Evolutionary conservation across 192 early-diverging fungal genomes (phyloP).

Genomic region (Lobosporangium transversale): DNA sequence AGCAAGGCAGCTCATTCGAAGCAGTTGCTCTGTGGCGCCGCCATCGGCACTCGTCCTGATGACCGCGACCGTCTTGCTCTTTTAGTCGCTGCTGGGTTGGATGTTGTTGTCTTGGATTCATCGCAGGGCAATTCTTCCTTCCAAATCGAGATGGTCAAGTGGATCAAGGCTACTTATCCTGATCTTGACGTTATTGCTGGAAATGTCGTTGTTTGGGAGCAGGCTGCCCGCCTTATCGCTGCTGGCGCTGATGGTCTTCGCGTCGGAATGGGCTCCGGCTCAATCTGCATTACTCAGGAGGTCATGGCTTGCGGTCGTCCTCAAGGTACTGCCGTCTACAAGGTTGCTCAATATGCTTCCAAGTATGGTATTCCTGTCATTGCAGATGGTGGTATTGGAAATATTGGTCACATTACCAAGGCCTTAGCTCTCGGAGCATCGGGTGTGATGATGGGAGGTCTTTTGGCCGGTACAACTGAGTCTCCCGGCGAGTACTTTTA

Average conservation of each 20-base stretch:
- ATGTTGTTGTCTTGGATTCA: slow-evolving; percentile 96
- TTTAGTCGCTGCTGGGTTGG: slow-evolving; percentile 94
- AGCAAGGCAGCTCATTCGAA: slow-evolving; percentile 82
- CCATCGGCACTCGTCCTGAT: slow-evolving; percentile 90
- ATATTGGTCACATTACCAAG: slow-evolving; percentile 98
- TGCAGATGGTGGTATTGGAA: slow-evolving; percentile 97
- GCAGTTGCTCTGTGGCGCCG: slow-evolving; percentile 94
- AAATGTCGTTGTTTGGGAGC: slow-evolving; percentile 97
- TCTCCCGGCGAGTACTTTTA: slow-evolving; percentile 99
- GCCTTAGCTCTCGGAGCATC: slow-evolving; percentile 93
- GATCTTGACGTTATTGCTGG: slow-evolving; percentile 90
- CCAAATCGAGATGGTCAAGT: slow-evolving; percentile 96
- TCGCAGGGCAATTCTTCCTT: slow-evolving; percentile 93
- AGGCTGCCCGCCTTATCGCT: slow-evolving; percentile 88
- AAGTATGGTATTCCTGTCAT: slow-evolving; percentile 96
- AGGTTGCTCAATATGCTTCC: slow-evolving; percentile 93
- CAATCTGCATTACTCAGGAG: slow-evolving; percentile 98
- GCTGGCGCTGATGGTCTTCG: slow-evolving; percentile 96
- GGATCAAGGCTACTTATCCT: slow-evolving; percentile 88
- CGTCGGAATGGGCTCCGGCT: slow-evolving; percentile 97
- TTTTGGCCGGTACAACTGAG: slow-evolving; percentile 95
- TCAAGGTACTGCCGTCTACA: slow-evolving; percentile 96
- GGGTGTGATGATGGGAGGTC: slow-evolving; percentile 98
- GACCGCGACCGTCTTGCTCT: slow-evolving; percentile 85
- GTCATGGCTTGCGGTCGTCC: slow-evolving; percentile 99